phyloP scores from a whole-genome alignment of 2,329 filamentous ascomycete species.

The Ophiostoma ips region DNA sequence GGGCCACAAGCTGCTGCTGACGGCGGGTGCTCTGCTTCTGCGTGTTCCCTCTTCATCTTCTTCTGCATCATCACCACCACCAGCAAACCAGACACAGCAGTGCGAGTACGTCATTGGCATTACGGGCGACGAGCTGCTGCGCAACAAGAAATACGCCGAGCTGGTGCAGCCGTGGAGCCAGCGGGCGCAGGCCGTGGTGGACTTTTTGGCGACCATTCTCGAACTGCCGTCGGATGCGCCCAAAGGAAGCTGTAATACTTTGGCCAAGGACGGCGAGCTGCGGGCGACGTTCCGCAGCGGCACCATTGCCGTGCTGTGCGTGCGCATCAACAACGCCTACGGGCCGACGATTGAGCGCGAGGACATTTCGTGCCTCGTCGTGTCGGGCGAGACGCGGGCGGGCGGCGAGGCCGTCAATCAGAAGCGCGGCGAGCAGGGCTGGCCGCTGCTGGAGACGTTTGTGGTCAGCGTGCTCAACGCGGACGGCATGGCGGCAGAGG shows the following conservation, averaged over 20 bases:
- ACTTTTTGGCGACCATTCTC: constrained; percentile 57
- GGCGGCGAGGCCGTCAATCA: constrained; percentile 79
- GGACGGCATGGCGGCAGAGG: constrained; percentile 27
- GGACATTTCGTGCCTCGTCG: constrained; percentile 63
- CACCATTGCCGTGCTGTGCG: constrained; percentile 56
- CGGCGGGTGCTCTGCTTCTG: constrained; percentile 65
- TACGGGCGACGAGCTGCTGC: constrained; percentile 72
- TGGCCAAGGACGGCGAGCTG: constrained; percentile 31
- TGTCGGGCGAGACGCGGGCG: constrained; percentile 75
- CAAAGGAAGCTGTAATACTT: no score
- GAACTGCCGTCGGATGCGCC: constrained; percentile 29
- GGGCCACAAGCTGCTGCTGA: constrained; percentile 89
- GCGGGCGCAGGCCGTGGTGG: constrained; percentile 53
- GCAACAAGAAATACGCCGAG: constrained; percentile 78
- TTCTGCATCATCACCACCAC: no score
- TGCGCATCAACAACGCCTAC: constrained; percentile 75
- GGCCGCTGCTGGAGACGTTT: constrained; percentile 63
- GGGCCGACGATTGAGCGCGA: constrained; percentile 81
- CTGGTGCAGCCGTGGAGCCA: constrained; percentile 68
- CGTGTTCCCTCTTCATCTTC: not conserved
- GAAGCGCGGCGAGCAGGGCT: constrained; percentile 62
- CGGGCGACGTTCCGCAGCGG: constrained; percentile 44
- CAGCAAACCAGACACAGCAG: no score
- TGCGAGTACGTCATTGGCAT: constrained; percentile 68
- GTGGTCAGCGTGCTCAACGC: constrained; percentile 81